Conservation (phyloP, 306 rosid genomes). For the Cicer chorassanicum region DNA sequence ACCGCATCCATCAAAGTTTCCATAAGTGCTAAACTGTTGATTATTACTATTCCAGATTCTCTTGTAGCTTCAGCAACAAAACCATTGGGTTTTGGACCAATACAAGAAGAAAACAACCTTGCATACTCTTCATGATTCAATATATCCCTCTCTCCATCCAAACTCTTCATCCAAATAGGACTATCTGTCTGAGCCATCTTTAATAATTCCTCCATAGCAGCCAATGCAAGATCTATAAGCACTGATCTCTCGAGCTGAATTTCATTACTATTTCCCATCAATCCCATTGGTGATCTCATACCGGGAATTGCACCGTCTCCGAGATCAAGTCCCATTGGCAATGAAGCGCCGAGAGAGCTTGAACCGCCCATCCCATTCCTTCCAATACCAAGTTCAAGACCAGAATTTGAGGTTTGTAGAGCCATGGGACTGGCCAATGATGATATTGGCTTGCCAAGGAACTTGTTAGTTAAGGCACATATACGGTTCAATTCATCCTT, state of each 20-base stretch:
- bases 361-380: constrained; percentile 66
- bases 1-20: constrained; percentile 89
- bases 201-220: constrained; percentile 84
- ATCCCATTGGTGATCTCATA: constrained; percentile 52
- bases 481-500: constrained; percentile 76
- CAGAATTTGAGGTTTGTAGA: constrained; percentile 54
- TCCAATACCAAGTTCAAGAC: constrained; percentile 82
- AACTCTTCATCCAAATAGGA: constrained; percentile 77
- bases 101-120: constrained; percentile 64
- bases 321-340: constrained; percentile 73
- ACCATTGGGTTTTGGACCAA: constrained; percentile 58
- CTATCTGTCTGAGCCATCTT: constrained; percentile 74
- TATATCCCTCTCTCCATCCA: constrained; percentile 64
- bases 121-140: constrained; percentile 74
- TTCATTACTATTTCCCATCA: constrained; percentile 55
- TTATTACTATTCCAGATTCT: constrained; percentile 63
- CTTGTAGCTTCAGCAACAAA: constrained; percentile 79
- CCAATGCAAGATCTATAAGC: constrained; percentile 73
- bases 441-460: constrained; percentile 80
- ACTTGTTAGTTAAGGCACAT: constrained; percentile 70
- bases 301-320: constrained; percentile 67
- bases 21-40: constrained; percentile 75
- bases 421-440: constrained; percentile 61
- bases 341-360: constrained; percentile 36
- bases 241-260: constrained; percentile 60